These are phyloP conservation scores for Botryotinia convoluta DNA, from an alignment of 2,329 filamentous ascomycete species.

Conservation along the genomic window DNA sequence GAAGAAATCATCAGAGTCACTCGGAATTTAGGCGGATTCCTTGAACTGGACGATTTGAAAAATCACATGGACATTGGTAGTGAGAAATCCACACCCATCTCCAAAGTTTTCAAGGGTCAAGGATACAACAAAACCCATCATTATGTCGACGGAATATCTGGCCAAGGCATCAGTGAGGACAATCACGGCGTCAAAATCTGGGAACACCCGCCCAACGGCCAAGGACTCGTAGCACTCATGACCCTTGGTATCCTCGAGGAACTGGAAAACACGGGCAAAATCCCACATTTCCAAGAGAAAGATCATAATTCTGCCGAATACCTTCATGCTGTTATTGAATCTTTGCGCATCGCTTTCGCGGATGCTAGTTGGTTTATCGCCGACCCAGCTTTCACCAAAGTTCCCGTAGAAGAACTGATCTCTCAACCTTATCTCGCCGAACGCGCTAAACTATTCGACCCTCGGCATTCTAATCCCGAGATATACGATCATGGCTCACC, in stretches of 20 bases:
- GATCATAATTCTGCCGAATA: constrained; percentile 82
- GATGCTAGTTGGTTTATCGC: constrained; percentile 89
- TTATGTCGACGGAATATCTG: constrained; percentile 43
- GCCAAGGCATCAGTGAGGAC: constrained; percentile 40
- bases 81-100: constrained; percentile 82
- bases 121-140: constrained; percentile 49
- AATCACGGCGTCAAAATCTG: constrained; percentile 73
- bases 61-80: constrained; percentile 71
- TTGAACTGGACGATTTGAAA: constrained; percentile 77
- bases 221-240: constrained; percentile 94
- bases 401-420: constrained; percentile 69
- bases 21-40: constrained; percentile 69
- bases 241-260: constrained; percentile 88
- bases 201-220: constrained; percentile 96
- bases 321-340: constrained; percentile 84
- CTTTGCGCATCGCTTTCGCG: constrained; percentile 83
- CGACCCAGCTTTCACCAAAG: constrained; percentile 70
- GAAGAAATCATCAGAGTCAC: constrained; percentile 78
- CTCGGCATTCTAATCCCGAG: constrained; percentile 57
- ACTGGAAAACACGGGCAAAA: constrained; percentile 71
- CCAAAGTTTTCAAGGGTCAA: constrained; percentile 72
- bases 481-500: constrained; percentile 72
- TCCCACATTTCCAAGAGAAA: constrained; percentile 64
- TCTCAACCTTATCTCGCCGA: constrained; percentile 71
- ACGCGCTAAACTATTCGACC: constrained; percentile 58